Evolutionary conservation across 23 red algal genomes (phyloP).

Genomic region (Gracilaria domingensis): DNA sequence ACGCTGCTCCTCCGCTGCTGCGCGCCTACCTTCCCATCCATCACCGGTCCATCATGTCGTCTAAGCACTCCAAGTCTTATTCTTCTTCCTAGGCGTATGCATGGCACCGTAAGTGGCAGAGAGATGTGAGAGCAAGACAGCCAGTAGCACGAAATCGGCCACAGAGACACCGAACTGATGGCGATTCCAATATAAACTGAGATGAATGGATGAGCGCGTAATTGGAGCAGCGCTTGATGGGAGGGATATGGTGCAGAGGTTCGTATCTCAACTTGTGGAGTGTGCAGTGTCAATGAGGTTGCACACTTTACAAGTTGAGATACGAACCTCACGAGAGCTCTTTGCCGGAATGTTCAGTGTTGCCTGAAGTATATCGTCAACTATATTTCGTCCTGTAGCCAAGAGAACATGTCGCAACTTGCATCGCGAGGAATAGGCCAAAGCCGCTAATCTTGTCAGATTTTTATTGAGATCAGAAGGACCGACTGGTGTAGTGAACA

Average conservation of each 20-base stretch:
- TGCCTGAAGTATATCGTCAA: too few species aligned
- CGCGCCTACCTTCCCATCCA: too few species aligned
- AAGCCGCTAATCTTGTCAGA: too few species aligned
- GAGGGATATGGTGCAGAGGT: slow-evolving; percentile 79
- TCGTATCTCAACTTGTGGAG: slow-evolving; percentile 76
- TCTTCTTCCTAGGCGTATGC: slow-evolving; percentile 45
- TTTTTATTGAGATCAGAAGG: too few species aligned
- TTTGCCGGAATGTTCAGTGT: too few species aligned
- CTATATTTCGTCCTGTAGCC: too few species aligned
- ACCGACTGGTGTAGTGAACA: too few species aligned
- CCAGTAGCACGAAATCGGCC: slow-evolving; percentile 72
- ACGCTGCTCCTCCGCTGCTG: neutral
- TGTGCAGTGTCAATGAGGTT: too few species aligned
- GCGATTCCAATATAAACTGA: slow-evolving; percentile 76
- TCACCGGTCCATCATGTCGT: too few species aligned
- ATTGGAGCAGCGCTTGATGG: too few species aligned
- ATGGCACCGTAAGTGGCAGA: slow-evolving; percentile 37
- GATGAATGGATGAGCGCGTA: slow-evolving; percentile 79
- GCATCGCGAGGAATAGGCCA: neutral
- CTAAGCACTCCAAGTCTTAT: slow-evolving; percentile 6
- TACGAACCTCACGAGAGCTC: too few species aligned
- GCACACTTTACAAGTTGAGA: too few species aligned
- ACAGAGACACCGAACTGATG: slow-evolving; percentile 78
- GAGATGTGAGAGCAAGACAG: slow-evolving; percentile 61
- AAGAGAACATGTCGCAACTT: neutral